Evolutionary conservation across 208 protist genomes (phyloP).

Genomic region (Crithidia acanthocephali): DNA sequence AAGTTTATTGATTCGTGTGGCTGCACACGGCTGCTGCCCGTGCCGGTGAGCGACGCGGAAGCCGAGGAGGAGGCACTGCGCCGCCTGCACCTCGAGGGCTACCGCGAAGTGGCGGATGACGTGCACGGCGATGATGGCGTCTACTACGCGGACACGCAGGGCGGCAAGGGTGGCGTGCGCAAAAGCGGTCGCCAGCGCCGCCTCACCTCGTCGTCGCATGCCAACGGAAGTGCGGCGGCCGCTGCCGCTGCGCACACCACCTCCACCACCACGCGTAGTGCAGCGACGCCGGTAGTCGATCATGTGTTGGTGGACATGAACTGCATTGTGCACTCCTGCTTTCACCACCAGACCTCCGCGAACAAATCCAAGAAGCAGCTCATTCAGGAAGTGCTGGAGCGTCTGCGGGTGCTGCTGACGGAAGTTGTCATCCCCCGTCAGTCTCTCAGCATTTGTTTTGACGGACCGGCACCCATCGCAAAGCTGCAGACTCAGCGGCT

Average conservation of each 20-base stretch:
- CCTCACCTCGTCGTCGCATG: slow-evolving; percentile 27
- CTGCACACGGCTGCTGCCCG: slow-evolving; percentile 72
- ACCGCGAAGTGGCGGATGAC: slow-evolving; percentile 18
- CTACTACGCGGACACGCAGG: background rate
- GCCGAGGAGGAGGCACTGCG: slow-evolving; percentile 30
- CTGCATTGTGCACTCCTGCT: slow-evolving; percentile 86
- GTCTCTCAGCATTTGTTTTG: slow-evolving; percentile 81
- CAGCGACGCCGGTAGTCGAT: slow-evolving; percentile 32
- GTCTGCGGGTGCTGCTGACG: slow-evolving; percentile 68
- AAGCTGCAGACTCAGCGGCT: slow-evolving; percentile 88
- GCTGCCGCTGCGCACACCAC: background rate
- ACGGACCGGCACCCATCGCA: slow-evolving; percentile 80
- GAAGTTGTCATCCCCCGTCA: slow-evolving; percentile 58
- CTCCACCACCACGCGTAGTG: background rate
- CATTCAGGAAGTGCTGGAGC: slow-evolving; percentile 79
- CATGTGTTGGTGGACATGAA: slow-evolving; percentile 90
- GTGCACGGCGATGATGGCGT: background rate
- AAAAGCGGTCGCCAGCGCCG: background rate
- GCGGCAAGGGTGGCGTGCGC: background rate
- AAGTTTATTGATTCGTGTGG: slow-evolving; percentile 83
- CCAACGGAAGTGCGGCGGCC: background rate
- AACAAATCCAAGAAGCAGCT: slow-evolving; percentile 61
- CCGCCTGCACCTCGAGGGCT: slow-evolving; percentile 25
- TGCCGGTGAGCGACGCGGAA: slow-evolving; percentile 57
- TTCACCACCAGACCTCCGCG: slow-evolving; percentile 29